These are phyloP conservation scores for Diaporthe nobilis DNA, from an alignment of 2,329 filamentous ascomycete genomes.

Conservation along the genomic window DNA sequence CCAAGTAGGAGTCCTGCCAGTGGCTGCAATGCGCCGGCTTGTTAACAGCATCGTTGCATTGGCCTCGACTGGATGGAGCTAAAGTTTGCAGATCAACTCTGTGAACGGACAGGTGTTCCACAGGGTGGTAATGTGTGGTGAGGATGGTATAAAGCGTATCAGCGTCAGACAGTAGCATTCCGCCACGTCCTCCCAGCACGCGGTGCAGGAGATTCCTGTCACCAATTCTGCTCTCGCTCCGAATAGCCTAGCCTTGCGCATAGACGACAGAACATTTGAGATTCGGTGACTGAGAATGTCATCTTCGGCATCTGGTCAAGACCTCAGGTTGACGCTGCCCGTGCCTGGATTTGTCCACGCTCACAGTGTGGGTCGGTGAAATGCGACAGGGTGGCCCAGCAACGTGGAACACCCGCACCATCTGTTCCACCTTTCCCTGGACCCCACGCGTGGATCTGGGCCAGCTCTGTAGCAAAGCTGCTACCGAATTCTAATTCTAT, in stretches of 20 bases:
- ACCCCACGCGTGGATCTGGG: conserved; percentile 14
- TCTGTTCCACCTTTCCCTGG: conserved; percentile 36
- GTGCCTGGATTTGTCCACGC: background rate
- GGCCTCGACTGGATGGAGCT: background rate
- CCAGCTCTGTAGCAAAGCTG: conserved; percentile 11
- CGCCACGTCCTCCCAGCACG: background rate
- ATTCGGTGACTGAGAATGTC: background rate
- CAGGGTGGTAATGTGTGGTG: background rate
- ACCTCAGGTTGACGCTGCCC: background rate
- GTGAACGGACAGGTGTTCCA: background rate
- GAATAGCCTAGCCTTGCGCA: background rate
- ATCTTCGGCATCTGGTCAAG: conserved; percentile 2
- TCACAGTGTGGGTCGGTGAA: conserved; percentile 26
- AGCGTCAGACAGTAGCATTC: conserved; percentile 3
- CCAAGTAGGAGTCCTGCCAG: background rate
- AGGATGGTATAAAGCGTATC: background rate
- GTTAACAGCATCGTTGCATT: background rate
- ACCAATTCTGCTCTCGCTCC: background rate
- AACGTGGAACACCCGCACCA: conserved; percentile 36
- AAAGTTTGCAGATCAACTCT: background rate
- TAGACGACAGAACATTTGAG: background rate
- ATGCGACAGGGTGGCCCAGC: conserved; percentile 22
- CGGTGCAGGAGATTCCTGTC: background rate
- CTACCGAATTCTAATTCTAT: background rate
- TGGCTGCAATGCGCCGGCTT: background rate